phyloP scores from a whole-genome alignment of 306 rosid species.

The Begonia masoniana region DNA sequence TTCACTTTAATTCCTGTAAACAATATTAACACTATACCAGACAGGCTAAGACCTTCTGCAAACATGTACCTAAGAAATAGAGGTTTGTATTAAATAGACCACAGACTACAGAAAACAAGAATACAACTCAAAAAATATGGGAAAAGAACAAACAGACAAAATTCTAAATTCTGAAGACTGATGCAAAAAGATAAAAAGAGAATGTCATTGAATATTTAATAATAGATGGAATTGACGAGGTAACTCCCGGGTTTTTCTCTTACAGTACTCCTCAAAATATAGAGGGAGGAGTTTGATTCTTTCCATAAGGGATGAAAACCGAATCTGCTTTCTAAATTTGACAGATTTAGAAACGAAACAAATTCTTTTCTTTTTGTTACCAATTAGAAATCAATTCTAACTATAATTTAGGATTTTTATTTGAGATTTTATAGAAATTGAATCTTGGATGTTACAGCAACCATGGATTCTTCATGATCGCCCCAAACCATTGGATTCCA shows the following conservation, averaged over 20 bases:
- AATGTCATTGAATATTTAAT: not conserved
- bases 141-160: conserved; percentile 96
- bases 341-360: no score
- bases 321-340: no score
- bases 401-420: no score
- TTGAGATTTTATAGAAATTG: no score
- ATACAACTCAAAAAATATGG: conserved; percentile 19
- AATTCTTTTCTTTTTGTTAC: no score
- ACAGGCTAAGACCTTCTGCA: conserved; percentile 90
- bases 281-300: no score
- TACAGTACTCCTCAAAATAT: no score
- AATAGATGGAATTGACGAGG: no score
- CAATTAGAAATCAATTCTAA: no score
- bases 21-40: conserved; percentile 91
- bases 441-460: no score
- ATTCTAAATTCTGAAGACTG: conserved; percentile 97
- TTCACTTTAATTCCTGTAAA: conserved; percentile 85
- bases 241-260: no score
- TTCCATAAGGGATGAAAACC: no score
- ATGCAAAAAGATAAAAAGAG: conserved; percentile 9
- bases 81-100: conserved; percentile 11
- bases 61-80: conserved; percentile 70
- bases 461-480: conserved; percentile 37
- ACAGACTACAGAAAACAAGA: conserved; percentile 3
- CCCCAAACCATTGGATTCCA: conserved; percentile 32